Percentiles rank a stretch among this genome's conserved stretches.
Evolutionary conservation across 2,329 filamentous ascomycete genomes (phyloP).

Genomic region (Pseudogymnoascus sp.): DNA sequence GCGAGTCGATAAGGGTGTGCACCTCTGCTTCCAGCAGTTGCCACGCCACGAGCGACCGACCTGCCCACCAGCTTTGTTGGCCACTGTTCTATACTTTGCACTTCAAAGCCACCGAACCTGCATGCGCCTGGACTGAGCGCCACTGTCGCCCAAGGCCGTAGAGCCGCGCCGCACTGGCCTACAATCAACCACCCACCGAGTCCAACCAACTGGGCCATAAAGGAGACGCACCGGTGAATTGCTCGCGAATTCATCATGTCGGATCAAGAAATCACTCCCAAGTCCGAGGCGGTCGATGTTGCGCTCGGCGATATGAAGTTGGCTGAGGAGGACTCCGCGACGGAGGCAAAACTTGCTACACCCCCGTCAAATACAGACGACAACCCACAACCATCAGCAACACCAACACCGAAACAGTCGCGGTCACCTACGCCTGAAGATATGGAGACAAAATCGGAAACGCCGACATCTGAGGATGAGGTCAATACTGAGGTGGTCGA

Average conservation of each 20-base stretch:
- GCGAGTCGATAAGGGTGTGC: background rate
- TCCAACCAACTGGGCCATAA: background rate
- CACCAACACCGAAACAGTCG: slow-evolving; percentile 25
- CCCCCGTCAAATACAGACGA: slow-evolving; percentile 15
- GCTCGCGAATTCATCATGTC: slow-evolving; percentile 24
- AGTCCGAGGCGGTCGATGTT: slow-evolving; percentile 27
- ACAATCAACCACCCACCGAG: background rate
- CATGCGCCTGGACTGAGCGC: background rate
- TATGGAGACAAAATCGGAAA: slow-evolving; percentile 19
- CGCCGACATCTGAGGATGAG: slow-evolving; percentile 33
- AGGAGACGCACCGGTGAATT: slow-evolving; percentile 10
- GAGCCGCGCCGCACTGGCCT: slow-evolving; percentile 1
- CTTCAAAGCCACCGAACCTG: background rate
- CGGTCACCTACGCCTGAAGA: slow-evolving; percentile 24
- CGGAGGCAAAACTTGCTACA: slow-evolving; percentile 24
- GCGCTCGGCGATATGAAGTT: slow-evolving; percentile 32
- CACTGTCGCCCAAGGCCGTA: slow-evolving; percentile 9
- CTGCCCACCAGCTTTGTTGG: background rate
- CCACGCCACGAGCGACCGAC: background rate
- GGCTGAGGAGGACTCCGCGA: slow-evolving; percentile 21
- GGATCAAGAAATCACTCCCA: slow-evolving; percentile 25
- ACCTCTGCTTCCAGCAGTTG: background rate
- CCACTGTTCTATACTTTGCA: background rate
- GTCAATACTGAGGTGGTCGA: slow-evolving; percentile 48
- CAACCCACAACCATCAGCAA: slow-evolving; percentile 22